Evolutionary conservation across 371 early-diverging fungal species (phyloP).

Genomic region (Mortierella sp.): DNA sequence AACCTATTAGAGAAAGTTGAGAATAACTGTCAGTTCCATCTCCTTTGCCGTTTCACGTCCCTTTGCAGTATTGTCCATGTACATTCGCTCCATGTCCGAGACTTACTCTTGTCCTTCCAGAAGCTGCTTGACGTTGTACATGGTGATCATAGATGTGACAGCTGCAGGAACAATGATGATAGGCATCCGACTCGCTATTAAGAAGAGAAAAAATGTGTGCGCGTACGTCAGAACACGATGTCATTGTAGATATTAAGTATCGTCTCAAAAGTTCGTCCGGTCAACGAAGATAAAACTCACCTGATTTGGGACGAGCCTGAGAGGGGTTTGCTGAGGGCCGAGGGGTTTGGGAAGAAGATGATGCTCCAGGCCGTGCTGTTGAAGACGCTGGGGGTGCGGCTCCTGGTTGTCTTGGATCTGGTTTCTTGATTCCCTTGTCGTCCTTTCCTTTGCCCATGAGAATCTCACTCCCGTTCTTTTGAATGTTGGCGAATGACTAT

Average conservation of each 20-base stretch:
- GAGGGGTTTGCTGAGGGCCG: slow-evolving; percentile 26
- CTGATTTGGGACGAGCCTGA: slow-evolving; percentile 36
- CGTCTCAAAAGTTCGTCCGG: background rate
- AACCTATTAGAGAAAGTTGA: slow-evolving; percentile 60
- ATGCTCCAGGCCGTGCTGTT: slow-evolving; percentile 25
- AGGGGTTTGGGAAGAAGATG: slow-evolving; percentile 3
- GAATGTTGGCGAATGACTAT: slow-evolving; percentile 56
- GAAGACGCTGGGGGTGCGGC: slow-evolving; percentile 20
- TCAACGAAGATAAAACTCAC: slow-evolving; percentile 6
- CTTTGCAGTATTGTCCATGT: background rate
- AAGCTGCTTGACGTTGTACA: slow-evolving; percentile 89
- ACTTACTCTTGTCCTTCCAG: slow-evolving; percentile 78
- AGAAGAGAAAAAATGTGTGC: background rate
- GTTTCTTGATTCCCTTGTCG: slow-evolving; percentile 38
- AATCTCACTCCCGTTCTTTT: slow-evolving; percentile 51
- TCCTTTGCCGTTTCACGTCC: background rate
- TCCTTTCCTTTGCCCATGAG: slow-evolving; percentile 54
- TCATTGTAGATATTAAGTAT: background rate
- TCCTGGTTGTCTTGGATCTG: slow-evolving; percentile 37
- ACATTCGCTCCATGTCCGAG: background rate
- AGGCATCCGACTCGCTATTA: slow-evolving; percentile 65
- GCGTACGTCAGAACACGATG: background rate
- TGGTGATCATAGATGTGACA: slow-evolving; percentile 82
- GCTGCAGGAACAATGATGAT: slow-evolving; percentile 94
- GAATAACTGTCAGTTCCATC: background rate